Evolutionary conservation across 2,329 filamentous ascomycete genomes (phyloP).

Genomic region (Exophiala sp.): DNA sequence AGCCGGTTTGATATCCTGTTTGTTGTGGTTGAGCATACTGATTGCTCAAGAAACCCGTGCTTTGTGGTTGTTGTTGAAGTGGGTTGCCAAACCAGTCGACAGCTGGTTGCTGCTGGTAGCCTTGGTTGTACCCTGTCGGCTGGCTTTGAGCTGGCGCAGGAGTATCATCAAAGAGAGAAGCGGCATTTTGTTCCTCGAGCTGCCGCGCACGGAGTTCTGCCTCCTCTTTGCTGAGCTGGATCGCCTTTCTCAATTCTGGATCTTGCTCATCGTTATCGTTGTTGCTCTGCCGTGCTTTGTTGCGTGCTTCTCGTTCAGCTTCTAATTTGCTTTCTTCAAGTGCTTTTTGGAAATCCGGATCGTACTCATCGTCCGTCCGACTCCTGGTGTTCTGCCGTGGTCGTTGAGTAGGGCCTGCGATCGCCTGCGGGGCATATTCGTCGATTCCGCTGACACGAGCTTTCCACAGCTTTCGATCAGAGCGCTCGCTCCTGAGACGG

Average conservation of each 20-base stretch:
- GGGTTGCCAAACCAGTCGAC: constrained; percentile 98
- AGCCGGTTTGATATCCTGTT: constrained; percentile 65
- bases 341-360: constrained; percentile 68
- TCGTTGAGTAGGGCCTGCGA: constrained; percentile 35
- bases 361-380: constrained; percentile 76
- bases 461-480: constrained; percentile 92
- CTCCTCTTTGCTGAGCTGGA: constrained; percentile 92
- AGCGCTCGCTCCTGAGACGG: constrained; percentile 79
- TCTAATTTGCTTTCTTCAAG: constrained; percentile 93
- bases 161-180: constrained; percentile 80
- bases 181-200: constrained; percentile 76
- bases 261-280: constrained; percentile 60
- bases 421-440: constrained; percentile 56
- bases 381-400: constrained; percentile 40
- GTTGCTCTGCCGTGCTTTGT: constrained; percentile 43
- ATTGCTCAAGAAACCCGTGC: constrained; percentile 61
- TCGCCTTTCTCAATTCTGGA: constrained; percentile 88
- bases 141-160: constrained; percentile 63
- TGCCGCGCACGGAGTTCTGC: constrained; percentile 75
- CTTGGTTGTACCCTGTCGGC: constrained; percentile 87
- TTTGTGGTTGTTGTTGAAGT: constrained; percentile 68
- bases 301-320: constrained; percentile 80
- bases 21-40: constrained; percentile 62
- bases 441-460: constrained; percentile 90
- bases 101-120: constrained; percentile 91